Conservation (phyloP, 2,329 filamentous ascomycete genomes). For the Huntiella moniliformis region DNA sequence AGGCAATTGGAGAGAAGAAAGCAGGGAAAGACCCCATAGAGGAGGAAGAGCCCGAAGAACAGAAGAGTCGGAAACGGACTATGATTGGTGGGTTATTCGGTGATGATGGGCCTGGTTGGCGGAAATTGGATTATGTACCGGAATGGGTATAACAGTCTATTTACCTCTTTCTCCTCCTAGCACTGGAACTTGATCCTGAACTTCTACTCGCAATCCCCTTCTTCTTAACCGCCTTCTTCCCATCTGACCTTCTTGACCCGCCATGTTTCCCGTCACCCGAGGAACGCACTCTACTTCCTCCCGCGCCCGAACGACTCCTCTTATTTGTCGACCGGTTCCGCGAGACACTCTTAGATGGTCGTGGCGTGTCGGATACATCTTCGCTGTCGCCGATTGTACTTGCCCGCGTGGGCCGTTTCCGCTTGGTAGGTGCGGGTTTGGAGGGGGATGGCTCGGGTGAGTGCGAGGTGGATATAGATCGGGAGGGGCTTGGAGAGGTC, state of each 20-base stretch:
- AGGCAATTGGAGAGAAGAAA: conserved; percentile 20
- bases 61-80: conserved; percentile 16
- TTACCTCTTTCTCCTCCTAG: conserved; percentile 2
- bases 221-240: conserved; percentile 20
- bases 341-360: conserved; percentile 18
- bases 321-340: conserved; percentile 15
- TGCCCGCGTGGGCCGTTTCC: conserved; percentile 7
- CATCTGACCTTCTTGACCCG: conserved; percentile 19
- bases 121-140: conserved; percentile 19
- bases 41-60: neutral
- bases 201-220: conserved; percentile 16
- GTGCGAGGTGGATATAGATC: neutral
- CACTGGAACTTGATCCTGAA: conserved; percentile 1
- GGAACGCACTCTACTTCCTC: conserved; percentile 10
- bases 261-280: conserved; percentile 22
- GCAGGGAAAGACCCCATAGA: conserved; percentile 20
- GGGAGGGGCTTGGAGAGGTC: neutral
- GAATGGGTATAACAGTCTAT: conserved; percentile 22
- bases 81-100: conserved; percentile 14
- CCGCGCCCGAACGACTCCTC: conserved; percentile 9
- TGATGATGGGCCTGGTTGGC: conserved; percentile 21
- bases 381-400: conserved; percentile 37
- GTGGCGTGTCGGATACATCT: conserved; percentile 23
- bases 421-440: neutral
- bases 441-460: neutral